Evolutionary conservation across 148 eudicot genomes (phyloP).

Genomic region (Dysphania ambrosioides): DNA sequence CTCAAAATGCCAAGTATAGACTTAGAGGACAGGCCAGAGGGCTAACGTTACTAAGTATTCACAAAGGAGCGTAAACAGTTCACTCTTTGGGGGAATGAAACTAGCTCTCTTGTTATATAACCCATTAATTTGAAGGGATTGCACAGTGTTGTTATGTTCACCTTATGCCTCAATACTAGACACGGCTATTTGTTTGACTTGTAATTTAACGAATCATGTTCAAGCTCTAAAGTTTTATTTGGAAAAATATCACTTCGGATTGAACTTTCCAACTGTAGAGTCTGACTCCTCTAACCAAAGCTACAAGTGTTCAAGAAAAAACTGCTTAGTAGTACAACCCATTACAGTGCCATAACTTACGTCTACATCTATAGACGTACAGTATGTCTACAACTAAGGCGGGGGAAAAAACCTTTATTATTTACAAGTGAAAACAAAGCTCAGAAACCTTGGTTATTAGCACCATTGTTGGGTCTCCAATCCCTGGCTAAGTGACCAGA

Average conservation of each 20-base stretch:
- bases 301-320: neutral
- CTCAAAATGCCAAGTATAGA: too few species aligned
- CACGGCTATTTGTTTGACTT: too few species aligned
- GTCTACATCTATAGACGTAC: neutral
- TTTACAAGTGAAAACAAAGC: slow-evolving; percentile 7
- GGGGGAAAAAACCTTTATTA: neutral
- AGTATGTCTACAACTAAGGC: neutral
- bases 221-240: too few species aligned
- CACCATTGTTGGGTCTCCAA: slow-evolving; percentile 31
- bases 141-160: too few species aligned
- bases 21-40: too few species aligned
- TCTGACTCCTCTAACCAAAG: slow-evolving; percentile 3
- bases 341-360: neutral
- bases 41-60: too few species aligned
- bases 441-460: slow-evolving; percentile 35
- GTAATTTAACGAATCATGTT: too few species aligned
- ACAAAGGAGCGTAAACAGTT: too few species aligned
- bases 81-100: too few species aligned
- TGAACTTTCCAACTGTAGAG: neutral
- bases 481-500: slow-evolving; percentile 25
- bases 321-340: neutral
- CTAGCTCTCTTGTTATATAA: too few species aligned
- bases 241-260: neutral
- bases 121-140: too few species aligned
- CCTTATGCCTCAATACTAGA: too few species aligned